These are phyloP conservation scores for Fusarium drepaniforme DNA, from an alignment of 2,329 filamentous ascomycete genomes.

Conservation along the genomic window DNA sequence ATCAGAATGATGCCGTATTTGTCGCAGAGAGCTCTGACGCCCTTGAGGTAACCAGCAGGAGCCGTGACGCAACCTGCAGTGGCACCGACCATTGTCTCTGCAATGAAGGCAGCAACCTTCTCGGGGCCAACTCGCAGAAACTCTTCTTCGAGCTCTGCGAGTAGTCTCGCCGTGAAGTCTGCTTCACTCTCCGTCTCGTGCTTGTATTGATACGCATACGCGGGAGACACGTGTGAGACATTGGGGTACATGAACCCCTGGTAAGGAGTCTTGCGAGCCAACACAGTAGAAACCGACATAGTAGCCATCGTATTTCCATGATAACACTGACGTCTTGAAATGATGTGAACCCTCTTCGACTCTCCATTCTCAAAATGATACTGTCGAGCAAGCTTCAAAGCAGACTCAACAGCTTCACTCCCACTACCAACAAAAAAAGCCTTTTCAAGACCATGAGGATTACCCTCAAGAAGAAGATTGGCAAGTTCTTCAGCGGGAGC, in stretches of 20 bases:
- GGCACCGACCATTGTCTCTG: constrained; percentile 58
- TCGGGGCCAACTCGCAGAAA: constrained; percentile 57
- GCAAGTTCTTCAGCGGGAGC: constrained; percentile 38
- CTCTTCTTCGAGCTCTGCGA: constrained; percentile 56
- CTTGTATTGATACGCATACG: constrained; percentile 22
- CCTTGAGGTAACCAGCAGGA: constrained; percentile 62
- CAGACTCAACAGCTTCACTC: constrained; percentile 58
- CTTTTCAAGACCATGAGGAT: constrained; percentile 34
- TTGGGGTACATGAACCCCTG: constrained; percentile 34
- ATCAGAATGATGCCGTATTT: constrained; percentile 64
- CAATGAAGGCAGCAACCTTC: constrained; percentile 58
- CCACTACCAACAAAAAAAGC: constrained; percentile 42
- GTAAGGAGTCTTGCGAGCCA: constrained; percentile 29
- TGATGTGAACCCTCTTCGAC: constrained; percentile 43
- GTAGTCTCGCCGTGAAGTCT: constrained; percentile 16
- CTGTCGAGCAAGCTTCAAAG: constrained; percentile 61
- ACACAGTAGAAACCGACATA: constrained; percentile 49
- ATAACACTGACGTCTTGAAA: constrained; percentile 57
- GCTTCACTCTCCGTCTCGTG: constrained; percentile 12
- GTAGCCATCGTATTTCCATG: constrained; percentile 62
- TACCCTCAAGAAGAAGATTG: constrained; percentile 27
- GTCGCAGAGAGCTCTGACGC: constrained; percentile 62
- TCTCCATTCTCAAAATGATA: constrained; percentile 56
- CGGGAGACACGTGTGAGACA: constrained; percentile 31
- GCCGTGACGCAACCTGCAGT: constrained; percentile 64